A percentile compares a stretch with the other conserved stretches of the same genome.
Conservation (phyloP, 495 filamentous ascomycete genomes). For the Podospora tetraspora region DNA sequence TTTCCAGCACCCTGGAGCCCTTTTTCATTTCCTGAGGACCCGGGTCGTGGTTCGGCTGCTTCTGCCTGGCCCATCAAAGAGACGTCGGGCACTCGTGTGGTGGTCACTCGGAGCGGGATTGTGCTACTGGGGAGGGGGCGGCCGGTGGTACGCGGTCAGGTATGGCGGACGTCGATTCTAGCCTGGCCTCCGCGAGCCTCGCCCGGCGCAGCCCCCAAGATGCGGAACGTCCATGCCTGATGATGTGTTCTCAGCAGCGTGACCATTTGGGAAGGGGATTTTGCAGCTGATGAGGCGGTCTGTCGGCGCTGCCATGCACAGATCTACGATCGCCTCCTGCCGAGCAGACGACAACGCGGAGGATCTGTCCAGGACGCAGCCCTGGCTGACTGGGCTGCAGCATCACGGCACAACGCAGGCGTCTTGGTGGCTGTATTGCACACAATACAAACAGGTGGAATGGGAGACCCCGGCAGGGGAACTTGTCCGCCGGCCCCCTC, state of each 20-base stretch:
- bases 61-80: not conserved
- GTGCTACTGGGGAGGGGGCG: constrained; percentile 1
- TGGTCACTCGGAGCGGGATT: not conserved
- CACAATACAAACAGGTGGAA: not conserved
- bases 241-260: not conserved
- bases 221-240: not conserved
- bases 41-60: not conserved
- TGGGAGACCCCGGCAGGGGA: not conserved
- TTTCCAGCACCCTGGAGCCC: not conserved
- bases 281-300: not conserved
- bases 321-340: constrained; percentile 12
- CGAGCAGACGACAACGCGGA: not conserved
- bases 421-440: constrained; percentile 1
- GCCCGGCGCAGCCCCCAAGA: not conserved
- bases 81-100: not conserved
- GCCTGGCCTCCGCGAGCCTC: not conserved
- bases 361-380: constrained; percentile 3
- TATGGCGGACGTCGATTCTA: not conserved
- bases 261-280: not conserved
- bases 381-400: constrained; percentile 10
- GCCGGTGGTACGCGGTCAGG: constrained; percentile 10
- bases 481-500: not conserved
- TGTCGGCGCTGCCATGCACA: constrained; percentile 8
- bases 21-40: not conserved
- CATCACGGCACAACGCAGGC: constrained; percentile 10